A percentile compares a stretch with the other conserved stretches of the same genome.
These are phyloP conservation scores for Wickerhamiella siamensis DNA, from an alignment of 805 yeast species.

Conservation along the genomic window DNA sequence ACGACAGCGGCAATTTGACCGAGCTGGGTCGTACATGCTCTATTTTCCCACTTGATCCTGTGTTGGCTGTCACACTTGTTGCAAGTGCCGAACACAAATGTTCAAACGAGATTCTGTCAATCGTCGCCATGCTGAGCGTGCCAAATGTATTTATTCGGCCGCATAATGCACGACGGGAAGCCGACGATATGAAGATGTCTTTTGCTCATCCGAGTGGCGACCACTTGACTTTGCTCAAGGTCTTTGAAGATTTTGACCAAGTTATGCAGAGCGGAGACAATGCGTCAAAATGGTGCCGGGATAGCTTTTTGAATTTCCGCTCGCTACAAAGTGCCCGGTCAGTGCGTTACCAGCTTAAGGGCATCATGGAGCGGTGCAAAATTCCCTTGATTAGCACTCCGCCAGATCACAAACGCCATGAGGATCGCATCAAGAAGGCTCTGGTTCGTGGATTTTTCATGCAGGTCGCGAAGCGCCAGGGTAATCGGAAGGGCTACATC, in stretches of 20 bases:
- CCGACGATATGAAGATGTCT: conserved; percentile 75
- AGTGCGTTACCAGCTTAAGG: conserved; percentile 67
- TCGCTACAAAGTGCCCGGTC: conserved; percentile 75
- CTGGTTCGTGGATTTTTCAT: conserved; percentile 87
- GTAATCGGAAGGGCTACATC: conserved; percentile 50
- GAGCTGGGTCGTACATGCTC: conserved; percentile 82
- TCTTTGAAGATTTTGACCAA: conserved; percentile 59
- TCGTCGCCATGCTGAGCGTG: conserved; percentile 81
- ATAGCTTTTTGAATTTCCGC: conserved; percentile 70
- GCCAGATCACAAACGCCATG: conserved; percentile 47
- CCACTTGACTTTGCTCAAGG: conserved; percentile 80
- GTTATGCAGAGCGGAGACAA: conserved; percentile 17
- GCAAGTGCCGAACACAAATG: conserved; percentile 76
- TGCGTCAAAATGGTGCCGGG: conserved; percentile 73
- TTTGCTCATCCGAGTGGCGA: conserved; percentile 95
- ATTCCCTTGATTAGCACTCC: conserved; percentile 59
- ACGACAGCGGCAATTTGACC: conserved; percentile 84
- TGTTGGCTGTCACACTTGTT: conserved; percentile 83
- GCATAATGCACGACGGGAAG: conserved; percentile 67
- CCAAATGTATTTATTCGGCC: conserved; percentile 95
- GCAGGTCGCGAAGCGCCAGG: conserved; percentile 92
- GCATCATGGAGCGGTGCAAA: conserved; percentile 72
- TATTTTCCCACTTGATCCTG: conserved; percentile 89
- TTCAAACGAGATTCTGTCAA: conserved; percentile 74
- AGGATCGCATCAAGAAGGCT: conserved; percentile 71